Evolutionary conservation across 257 asterid genomes (phyloP), one percentile per base, ranked within the genome.

Genomic region (Solanum rostratum): DNA sequence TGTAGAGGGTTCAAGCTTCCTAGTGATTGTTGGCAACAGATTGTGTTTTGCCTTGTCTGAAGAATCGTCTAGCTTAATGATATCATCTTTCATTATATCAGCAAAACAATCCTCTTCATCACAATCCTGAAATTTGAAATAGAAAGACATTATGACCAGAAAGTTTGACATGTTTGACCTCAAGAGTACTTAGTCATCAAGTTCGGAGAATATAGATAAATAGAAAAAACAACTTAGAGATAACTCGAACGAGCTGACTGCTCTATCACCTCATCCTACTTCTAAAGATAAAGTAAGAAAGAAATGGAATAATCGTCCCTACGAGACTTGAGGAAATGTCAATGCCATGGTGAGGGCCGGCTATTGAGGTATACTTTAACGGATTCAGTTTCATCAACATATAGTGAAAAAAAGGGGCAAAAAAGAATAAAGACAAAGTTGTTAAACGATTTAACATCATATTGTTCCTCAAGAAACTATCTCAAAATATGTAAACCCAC

Each of bases 1-100:
- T 71, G 80, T 53, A 74, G 84, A 39, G 53, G 86, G 29, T 59
- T 76, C 88, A 6, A 69, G 39, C 49, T 85, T 84, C 37, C 73
- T 10, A 6, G 62, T 53, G 73, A 80, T 70, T 30, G 50, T 79
- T 57, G 54, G 84, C 84, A 68, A 49, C 46, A 55, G 45, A 55
- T 84, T 83, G 59, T 33, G 57, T 18, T 24, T 62, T 63, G 81
- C 85, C 12, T 63, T 84, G 8, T 84, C 50, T 13, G 92, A 85
- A 55, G 92, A 84, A 50, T 95, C 94, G 29, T 93, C 99, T 30
- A 94, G 91, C 85, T 88, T 84, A 19, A 96, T 86, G 68, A 96
- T 96, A 86, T 96, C 96, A 68, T 96, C 97, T 83, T 93, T 89
- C 97, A 96, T 89, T 85, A 96, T 92, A 86, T 96, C 99, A 0